Percentiles rank a stretch among this genome's conserved stretches.
Conservation (phyloP, 164 flowering plant genomes). For the Warburgia ugandensis region DNA sequence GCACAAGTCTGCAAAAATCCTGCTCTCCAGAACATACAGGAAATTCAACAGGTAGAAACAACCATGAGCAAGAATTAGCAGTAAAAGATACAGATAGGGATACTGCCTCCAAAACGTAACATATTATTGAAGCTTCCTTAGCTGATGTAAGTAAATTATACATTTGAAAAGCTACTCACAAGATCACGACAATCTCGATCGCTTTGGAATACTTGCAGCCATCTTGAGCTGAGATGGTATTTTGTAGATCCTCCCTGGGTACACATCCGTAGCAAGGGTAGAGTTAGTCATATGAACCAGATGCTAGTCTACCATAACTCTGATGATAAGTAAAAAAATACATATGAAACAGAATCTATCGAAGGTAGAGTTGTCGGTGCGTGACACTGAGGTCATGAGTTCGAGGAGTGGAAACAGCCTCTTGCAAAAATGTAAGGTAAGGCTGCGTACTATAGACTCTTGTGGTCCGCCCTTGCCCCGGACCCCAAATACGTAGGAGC, state of each 20-base stretch:
- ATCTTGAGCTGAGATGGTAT: constrained; percentile 80
- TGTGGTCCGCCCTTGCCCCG: too few species aligned
- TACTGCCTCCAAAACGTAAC: not conserved
- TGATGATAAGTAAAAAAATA: too few species aligned
- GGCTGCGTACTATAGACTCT: too few species aligned
- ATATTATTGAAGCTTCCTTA: not conserved
- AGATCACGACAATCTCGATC: constrained; percentile 99
- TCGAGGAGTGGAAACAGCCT: too few species aligned
- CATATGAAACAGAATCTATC: too few species aligned
- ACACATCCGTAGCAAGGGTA: not conserved
- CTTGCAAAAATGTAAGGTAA: too few species aligned
- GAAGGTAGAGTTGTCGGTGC: too few species aligned
- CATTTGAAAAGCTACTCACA: constrained; percentile 41
- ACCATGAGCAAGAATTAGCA: not conserved
- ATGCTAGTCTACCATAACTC: too few species aligned
- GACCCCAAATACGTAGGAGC: too few species aligned
- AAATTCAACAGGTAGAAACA: not conserved
- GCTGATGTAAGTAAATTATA: not conserved
- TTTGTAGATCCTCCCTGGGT: constrained; percentile 93
- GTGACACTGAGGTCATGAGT: too few species aligned
- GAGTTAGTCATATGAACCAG: not conserved
- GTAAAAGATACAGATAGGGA: not conserved
- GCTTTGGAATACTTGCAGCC: constrained; percentile 83
- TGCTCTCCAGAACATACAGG: not conserved
- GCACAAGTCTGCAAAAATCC: not conserved